These are phyloP conservation scores for Fusarium sp. DNA, from an alignment of 2,329 filamentous ascomycete genomes.

Conservation along the genomic window DNA sequence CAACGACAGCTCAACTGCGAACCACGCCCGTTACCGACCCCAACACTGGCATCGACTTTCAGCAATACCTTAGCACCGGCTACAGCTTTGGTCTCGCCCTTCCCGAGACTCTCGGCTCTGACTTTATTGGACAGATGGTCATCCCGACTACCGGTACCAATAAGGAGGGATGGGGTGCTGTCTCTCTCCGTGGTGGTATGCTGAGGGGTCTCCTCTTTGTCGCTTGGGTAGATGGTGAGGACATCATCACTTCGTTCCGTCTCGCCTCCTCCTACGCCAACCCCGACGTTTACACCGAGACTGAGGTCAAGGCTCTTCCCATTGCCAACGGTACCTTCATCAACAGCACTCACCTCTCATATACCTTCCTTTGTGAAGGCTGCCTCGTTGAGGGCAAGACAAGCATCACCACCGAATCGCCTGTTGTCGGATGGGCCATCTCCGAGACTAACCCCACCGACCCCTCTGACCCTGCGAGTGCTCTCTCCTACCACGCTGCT, in stretches of 20 bases:
- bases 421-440: conserved; percentile 55
- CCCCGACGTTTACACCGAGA: conserved; percentile 58
- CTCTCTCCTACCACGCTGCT: conserved; percentile 54
- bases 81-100: conserved; percentile 64
- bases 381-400: conserved; percentile 54
- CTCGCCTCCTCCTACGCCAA: conserved; percentile 56
- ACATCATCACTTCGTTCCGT: conserved; percentile 49
- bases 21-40: conserved; percentile 53
- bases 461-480: conserved; percentile 46
- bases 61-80: conserved; percentile 50
- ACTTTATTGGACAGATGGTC: conserved; percentile 67
- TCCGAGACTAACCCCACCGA: conserved; percentile 48
- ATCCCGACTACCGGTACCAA: conserved; percentile 49
- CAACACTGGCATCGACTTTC: conserved; percentile 59
- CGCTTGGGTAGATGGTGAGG: conserved; percentile 61
- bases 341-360: conserved; percentile 64
- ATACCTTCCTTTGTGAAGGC: conserved; percentile 64
- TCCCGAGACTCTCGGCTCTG: conserved; percentile 59
- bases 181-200: conserved; percentile 61
- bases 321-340: conserved; percentile 64
- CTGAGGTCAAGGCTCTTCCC: conserved; percentile 52
- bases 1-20: conserved; percentile 33
- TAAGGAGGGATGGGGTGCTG: conserved; percentile 57
- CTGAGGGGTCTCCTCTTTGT: conserved; percentile 59
- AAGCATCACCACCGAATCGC: conserved; percentile 42